Evolutionary conservation across 768 basidiomycete genomes (phyloP).

Genomic region (Mycena capillaripes): DNA sequence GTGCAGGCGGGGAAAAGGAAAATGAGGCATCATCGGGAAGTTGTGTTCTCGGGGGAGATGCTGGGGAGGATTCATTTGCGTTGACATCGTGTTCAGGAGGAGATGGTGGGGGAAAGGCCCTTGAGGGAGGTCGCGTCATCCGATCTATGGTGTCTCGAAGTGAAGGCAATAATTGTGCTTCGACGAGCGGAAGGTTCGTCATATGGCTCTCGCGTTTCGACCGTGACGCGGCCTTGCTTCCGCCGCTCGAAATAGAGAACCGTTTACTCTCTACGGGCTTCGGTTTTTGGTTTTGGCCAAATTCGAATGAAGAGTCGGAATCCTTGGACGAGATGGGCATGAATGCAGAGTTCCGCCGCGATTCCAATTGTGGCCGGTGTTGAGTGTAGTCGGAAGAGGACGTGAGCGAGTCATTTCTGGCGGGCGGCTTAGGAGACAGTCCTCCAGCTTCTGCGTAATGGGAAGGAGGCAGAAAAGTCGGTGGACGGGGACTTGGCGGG

Average conservation of each 20-base stretch:
- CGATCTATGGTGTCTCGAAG: conserved; percentile 79
- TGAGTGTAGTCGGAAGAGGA: conserved; percentile 26
- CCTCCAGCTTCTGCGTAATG: conserved; percentile 70
- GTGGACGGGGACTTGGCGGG: conserved; percentile 49
- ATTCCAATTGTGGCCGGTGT: conserved; percentile 19
- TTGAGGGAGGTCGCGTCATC: conserved; percentile 72
- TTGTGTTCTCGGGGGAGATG: conserved; percentile 25
- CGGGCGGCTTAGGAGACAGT: conserved; percentile 36
- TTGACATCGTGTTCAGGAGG: conserved; percentile 31
- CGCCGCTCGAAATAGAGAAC: conserved; percentile 11
- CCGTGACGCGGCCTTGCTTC: background rate
- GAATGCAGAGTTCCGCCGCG: conserved; percentile 35
- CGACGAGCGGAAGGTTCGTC: conserved; percentile 69
- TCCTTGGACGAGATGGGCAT: conserved; percentile 37
- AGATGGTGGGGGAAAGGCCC: conserved; percentile 26
- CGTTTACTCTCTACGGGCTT: conserved; percentile 34
- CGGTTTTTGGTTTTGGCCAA: background rate
- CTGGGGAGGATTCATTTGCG: conserved; percentile 7
- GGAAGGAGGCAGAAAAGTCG: conserved; percentile 65
- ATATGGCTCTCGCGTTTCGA: conserved; percentile 58
- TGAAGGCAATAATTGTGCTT: conserved; percentile 76
- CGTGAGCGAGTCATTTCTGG: conserved; percentile 21
- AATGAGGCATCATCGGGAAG: background rate
- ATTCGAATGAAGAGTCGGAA: conserved; percentile 50
- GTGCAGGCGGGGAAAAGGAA: conserved; percentile 15